phyloP scores from a whole-genome alignment of 2,329 filamentous ascomycete species.

The Paracamarosporium sp. region DNA sequence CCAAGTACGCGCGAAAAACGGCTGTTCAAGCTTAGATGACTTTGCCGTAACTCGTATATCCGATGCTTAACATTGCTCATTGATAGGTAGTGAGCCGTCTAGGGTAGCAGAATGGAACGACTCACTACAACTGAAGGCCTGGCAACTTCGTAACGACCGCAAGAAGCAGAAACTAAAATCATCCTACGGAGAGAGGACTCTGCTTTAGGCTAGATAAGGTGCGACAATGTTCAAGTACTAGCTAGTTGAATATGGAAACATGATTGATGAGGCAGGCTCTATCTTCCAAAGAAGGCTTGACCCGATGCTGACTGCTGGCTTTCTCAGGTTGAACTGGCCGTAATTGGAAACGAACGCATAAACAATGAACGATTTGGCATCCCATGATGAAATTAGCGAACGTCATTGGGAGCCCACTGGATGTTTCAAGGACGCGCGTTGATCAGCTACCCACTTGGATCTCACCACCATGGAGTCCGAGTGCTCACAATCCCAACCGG shows the following conservation, averaged over 20 bases:
- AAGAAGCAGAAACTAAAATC: not conserved
- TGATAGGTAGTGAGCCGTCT: not conserved
- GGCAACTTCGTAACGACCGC: not conserved
- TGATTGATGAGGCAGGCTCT: not conserved
- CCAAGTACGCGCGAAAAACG: not conserved
- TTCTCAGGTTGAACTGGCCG: not conserved
- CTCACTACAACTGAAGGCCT: not conserved
- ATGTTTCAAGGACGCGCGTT: slow-evolving; percentile 2
- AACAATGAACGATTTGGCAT: not conserved
- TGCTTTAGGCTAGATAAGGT: not conserved
- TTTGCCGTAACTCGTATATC: not conserved
- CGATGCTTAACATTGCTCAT: not conserved
- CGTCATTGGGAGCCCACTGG: not conserved
- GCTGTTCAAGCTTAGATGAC: not conserved
- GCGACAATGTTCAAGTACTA: not conserved
- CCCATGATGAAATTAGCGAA: slow-evolving; percentile 1
- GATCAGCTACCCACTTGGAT: not conserved
- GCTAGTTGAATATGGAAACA: not conserved
- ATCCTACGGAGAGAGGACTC: not conserved
- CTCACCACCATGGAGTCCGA: slow-evolving; percentile 2
- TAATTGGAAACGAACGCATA: not conserved
- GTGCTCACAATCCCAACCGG: not conserved
- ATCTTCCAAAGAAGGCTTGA: not conserved
- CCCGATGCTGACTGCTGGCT: too few species aligned
- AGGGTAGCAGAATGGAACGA: not conserved